phyloP scores from a whole-genome alignment of 345 rosid genomes.

The Sapria himalayana region DNA sequence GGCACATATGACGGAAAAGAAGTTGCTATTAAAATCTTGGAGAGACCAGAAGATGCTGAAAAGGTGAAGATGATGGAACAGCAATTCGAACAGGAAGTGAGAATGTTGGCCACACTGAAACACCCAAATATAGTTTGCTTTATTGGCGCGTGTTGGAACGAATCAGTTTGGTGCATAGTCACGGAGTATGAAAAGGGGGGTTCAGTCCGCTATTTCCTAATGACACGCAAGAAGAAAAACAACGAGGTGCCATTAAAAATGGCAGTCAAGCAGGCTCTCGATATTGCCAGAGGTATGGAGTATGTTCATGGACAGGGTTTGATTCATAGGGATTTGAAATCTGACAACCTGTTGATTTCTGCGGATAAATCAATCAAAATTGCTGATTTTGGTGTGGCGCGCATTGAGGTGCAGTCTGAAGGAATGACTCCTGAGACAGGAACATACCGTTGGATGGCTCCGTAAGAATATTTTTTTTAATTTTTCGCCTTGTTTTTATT shows the following conservation, averaged over 20 bases:
- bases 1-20: conserved; percentile 26
- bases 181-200: conserved; percentile 30
- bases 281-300: conserved; percentile 33
- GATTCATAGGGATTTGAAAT: conserved; percentile 33
- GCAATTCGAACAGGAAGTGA: conserved; percentile 28
- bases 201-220: conserved; percentile 20
- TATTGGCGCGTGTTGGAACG: conserved; percentile 23
- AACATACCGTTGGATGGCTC: conserved; percentile 45
- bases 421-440: conserved; percentile 49
- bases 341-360: conserved; percentile 28
- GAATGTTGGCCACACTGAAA: conserved; percentile 21
- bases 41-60: conserved; percentile 25
- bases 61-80: conserved; percentile 21
- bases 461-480: conserved; percentile 15
- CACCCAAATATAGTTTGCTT: conserved; percentile 25
- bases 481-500: neutral
- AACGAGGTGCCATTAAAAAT: conserved; percentile 26
- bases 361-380: conserved; percentile 30
- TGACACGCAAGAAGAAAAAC: conserved; percentile 16
- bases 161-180: conserved; percentile 34
- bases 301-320: conserved; percentile 29
- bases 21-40: conserved; percentile 28
- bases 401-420: conserved; percentile 32
- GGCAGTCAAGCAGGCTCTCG: conserved; percentile 32
- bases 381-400: conserved; percentile 36